These are phyloP conservation scores for Lentinula lateritia DNA, from an alignment of 768 basidiomycete genomes.

Conservation along the genomic window DNA sequence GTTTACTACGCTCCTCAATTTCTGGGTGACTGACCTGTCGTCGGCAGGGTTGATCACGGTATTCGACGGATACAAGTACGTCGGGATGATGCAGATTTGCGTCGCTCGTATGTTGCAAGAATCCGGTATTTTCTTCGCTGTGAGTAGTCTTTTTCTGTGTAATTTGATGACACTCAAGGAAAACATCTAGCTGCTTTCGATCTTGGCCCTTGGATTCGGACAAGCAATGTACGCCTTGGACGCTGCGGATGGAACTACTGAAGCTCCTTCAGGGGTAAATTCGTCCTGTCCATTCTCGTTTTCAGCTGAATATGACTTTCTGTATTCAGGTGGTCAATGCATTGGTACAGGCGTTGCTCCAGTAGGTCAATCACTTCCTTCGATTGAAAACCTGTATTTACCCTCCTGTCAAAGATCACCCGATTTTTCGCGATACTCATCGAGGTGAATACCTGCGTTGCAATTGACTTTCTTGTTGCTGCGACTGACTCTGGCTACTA, in stretches of 20 bases:
- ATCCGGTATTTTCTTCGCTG: constrained; percentile 88
- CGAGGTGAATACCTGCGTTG: constrained; percentile 29
- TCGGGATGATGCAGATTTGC: constrained; percentile 93
- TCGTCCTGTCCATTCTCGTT: not conserved
- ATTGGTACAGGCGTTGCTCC: constrained; percentile 76
- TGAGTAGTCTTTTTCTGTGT: constrained; percentile 25
- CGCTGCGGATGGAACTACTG: constrained; percentile 77
- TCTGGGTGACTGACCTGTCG: not conserved
- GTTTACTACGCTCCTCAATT: not conserved
- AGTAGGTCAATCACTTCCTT: constrained; percentile 38
- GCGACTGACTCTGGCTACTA: constrained; percentile 15
- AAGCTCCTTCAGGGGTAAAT: constrained; percentile 44
- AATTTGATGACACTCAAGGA: not conserved
- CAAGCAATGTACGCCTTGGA: constrained; percentile 89
- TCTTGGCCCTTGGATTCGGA: constrained; percentile 78
- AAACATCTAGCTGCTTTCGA: constrained; percentile 58
- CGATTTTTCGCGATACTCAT: constrained; percentile 52
- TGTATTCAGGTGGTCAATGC: constrained; percentile 54
- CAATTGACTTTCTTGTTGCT: constrained; percentile 1
- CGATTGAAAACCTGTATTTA: not conserved
- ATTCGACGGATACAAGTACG: constrained; percentile 81
- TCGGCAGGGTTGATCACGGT: constrained; percentile 67
- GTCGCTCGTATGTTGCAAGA: constrained; percentile 91
- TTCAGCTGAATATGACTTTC: not conserved
- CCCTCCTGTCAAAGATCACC: constrained; percentile 44